Percentiles rank a stretch among this genome's conserved stretches.
phyloP scores from a whole-genome alignment of 1,284 basidiomycete species.

The Ganoderma multipileum region DNA sequence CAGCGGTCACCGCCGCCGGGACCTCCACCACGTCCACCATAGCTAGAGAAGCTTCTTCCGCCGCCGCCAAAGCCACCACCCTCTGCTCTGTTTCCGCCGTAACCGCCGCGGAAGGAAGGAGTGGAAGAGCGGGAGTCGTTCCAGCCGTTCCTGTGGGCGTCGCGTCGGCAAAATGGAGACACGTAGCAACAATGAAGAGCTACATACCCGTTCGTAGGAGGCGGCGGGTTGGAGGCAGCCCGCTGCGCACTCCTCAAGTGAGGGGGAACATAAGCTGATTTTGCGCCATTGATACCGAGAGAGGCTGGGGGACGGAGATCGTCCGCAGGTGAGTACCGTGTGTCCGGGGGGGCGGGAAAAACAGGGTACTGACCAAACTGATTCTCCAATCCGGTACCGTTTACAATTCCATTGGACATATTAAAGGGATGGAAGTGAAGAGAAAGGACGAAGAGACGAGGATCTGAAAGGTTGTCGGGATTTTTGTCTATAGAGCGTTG shows the following conservation, averaged over 20 bases:
- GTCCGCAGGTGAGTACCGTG: constrained; percentile 27
- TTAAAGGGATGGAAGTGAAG: constrained; percentile 50
- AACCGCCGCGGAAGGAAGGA: constrained; percentile 59
- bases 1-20: constrained; percentile 49
- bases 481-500: constrained; percentile 42
- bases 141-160: constrained; percentile 66
- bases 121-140: constrained; percentile 70
- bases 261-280: constrained; percentile 93
- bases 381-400: constrained; percentile 82
- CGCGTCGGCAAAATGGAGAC: constrained; percentile 27
- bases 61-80: constrained; percentile 47
- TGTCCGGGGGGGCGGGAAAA: constrained; percentile 22
- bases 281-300: constrained; percentile 74
- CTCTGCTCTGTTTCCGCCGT: constrained; percentile 37
- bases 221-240: constrained; percentile 67
- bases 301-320: constrained; percentile 49
- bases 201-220: constrained; percentile 57
- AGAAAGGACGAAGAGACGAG: constrained; percentile 31
- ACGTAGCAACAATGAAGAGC: constrained; percentile 28
- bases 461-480: constrained; percentile 33
- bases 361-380: constrained; percentile 71
- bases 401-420: constrained; percentile 90
- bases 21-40: constrained; percentile 45
- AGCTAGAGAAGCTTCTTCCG: constrained; percentile 55
- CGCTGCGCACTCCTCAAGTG: constrained; percentile 86